Base-by-base conservation (phyloP, 2,329 filamentous ascomycete genomes). In the Monosporascus sp. region DNA sequence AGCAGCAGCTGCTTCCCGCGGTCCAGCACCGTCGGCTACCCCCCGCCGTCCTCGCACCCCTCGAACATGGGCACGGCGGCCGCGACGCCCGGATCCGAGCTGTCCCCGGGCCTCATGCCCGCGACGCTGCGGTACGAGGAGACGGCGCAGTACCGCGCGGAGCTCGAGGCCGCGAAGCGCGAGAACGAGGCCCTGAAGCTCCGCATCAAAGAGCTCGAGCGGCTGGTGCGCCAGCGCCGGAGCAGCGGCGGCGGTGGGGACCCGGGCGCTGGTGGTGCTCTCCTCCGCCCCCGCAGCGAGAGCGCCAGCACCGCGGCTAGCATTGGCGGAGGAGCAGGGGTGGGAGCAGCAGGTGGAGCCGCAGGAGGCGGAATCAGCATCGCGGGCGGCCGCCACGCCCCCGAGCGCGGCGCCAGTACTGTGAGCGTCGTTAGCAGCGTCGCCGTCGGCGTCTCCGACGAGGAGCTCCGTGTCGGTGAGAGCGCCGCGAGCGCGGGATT, bases 111-210 rank as follows among this genome's bases (percentile, higher is more conserved):
- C 3, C 67, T 83, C 25, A 70, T 86, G 58, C 77, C 79, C 2
- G 81, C 77, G 2, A 86, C 82, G 0, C 67, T 75, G 11, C 77
- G 83, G 14, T 85, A 84, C 64, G 84, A 87, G 59, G 84, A 87
- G 67, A 81, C 81, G 1, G 79, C 78, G 0, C 78, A 77, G 54
- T 82, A 82, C 60, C 74, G 83, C 5, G 73, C 77, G 38, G 84
- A 87, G 63, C 71, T 87, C 0, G 84, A 87, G 24, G 70, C 62
- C 5, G 80, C 81, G 39, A 86, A 85, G 70, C 74, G 77, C 47
- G 85, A 88, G 68, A 87, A 88, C 55, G 84, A 87, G 50, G 66
- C 68, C 0, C 69, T 88, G 46, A 85, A 83, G 72, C 74, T 77
- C 51, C 76, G 80, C 15, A 79, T 88, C 54, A 76, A 82, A 46